These are phyloP conservation scores for Crithidia thermophila DNA, from an alignment of 208 protist species.

Conservation along the genomic window DNA sequence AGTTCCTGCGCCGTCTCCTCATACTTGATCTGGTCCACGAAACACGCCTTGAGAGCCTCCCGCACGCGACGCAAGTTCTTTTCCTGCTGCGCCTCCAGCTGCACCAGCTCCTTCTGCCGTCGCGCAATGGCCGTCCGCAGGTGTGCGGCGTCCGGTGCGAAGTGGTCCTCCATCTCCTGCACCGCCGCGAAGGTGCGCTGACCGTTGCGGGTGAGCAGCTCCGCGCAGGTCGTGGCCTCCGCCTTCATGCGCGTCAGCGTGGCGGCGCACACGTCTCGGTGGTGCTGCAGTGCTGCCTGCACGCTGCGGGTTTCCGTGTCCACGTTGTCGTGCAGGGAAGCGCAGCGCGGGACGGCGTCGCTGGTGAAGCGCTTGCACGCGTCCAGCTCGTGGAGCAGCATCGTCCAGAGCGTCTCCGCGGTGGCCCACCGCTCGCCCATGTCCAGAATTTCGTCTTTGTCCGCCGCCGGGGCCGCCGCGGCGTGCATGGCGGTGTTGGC, in stretches of 20 bases:
- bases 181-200: slow-evolving; percentile 30
- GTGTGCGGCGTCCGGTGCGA: slow-evolving; percentile 25
- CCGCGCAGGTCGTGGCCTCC: slow-evolving; percentile 45
- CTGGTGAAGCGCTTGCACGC: slow-evolving; percentile 40
- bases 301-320: slow-evolving; percentile 9
- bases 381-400: slow-evolving; percentile 60
- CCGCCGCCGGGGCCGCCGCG: background rate
- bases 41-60: slow-evolving; percentile 73
- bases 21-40: slow-evolving; percentile 76
- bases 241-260: slow-evolving; percentile 40
- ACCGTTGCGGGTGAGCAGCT: slow-evolving; percentile 31
- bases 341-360: slow-evolving; percentile 8
- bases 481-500: background rate
- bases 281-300: slow-evolving; percentile 32
- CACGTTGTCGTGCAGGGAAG: slow-evolving; percentile 5
- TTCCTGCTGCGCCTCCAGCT: slow-evolving; percentile 66
- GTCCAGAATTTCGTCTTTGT: slow-evolving; percentile 2
- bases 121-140: slow-evolving; percentile 40
- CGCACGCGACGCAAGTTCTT: slow-evolving; percentile 71
- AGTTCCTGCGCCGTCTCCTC: slow-evolving; percentile 56
- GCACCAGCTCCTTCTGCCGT: slow-evolving; percentile 38
- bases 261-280: slow-evolving; percentile 14
- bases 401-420: slow-evolving; percentile 56
- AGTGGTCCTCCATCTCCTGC: slow-evolving; percentile 39
- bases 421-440: slow-evolving; percentile 26